phyloP scores from a whole-genome alignment of 257 asterid genomes.

The Penstemon newberryi region DNA sequence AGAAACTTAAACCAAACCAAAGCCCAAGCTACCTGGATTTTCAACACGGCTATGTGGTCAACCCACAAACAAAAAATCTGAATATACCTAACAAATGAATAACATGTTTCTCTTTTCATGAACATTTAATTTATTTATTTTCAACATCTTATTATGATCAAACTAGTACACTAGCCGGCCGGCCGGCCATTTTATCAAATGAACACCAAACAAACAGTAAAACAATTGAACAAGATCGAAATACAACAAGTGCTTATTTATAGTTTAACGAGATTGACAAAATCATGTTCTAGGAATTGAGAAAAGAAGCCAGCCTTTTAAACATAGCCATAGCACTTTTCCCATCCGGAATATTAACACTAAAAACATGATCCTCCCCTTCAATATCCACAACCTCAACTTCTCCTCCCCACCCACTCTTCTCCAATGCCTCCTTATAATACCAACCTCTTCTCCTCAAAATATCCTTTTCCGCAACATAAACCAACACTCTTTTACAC shows the following conservation, averaged over 20 bases:
- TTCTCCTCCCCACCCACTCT: conserved; percentile 53
- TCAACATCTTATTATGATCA: not conserved
- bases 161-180: too few relatives aligned
- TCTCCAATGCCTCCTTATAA: conserved; percentile 40
- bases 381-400: conserved; percentile 50
- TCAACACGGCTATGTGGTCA: too few relatives aligned
- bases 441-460: conserved; percentile 45
- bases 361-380: conserved; percentile 48
- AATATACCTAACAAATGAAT: too few relatives aligned
- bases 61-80: too few relatives aligned
- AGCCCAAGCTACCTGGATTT: conserved; percentile 1
- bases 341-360: conserved; percentile 33
- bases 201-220: not conserved
- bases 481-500: conserved; percentile 43
- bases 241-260: not conserved
- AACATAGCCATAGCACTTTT: conserved; percentile 39
- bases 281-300: conserved; percentile 19
- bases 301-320: conserved; percentile 31
- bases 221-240: not conserved
- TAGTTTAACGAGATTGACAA: too few relatives aligned
- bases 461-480: conserved; percentile 44
- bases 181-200: too few relatives aligned
- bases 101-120: too few relatives aligned
- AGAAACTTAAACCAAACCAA: not conserved
- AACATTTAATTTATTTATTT: too few relatives aligned